Evolutionary conservation across 352 stramenopile species (phyloP), one percentile per base, ranked within the genome.

Genomic region (Globisporangium nodosum): DNA sequence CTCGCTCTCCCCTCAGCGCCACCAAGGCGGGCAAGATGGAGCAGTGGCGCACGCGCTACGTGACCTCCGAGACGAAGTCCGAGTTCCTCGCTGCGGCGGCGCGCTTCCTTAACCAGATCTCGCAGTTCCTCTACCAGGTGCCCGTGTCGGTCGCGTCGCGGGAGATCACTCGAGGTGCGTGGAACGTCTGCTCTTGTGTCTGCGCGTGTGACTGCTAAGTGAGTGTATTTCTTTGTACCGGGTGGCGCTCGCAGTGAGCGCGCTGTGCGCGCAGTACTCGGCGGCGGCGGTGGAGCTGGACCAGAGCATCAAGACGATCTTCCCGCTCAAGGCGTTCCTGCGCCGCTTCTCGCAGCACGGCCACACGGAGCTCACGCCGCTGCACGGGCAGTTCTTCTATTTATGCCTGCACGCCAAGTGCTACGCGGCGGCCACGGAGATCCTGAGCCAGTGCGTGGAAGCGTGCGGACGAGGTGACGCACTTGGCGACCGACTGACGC

Each of bases 401-500:
- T 78, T 92, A 63, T 93, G 83, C 58, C 70, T 93, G 31, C 67
- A 87, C 40, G 69, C 81, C 65, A 93, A 92, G 70, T 87, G 75
- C 64, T 95, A 92, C 72, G 72, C 73, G 37, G 79, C 83, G 15
- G 79, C 81, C 8, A 73, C 74, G 61, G 73, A 90, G 50, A 74
- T 91, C 18, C 59, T 93, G 31, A 64, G 81, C 56, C 68, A 85
- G 85, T 94, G 64, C 49, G 78, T 74, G 40, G 18, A 9, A 15
- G 3, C 18, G 4, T 21, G 16, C 16, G 15, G 13, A 20, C 5
- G 40, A 20, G 40, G 7, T 9, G 5, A 9, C 16, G 15, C 2
- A 49, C 4, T 21, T 49, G 39, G 8, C 49, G 11, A 24, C 52
- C 42, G 11, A 45, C 27, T 61, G 27, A 42, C 18, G 3, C 1